phyloP scores from a whole-genome alignment of 495 filamentous ascomycete species.

The Xylona heveae region DNA sequence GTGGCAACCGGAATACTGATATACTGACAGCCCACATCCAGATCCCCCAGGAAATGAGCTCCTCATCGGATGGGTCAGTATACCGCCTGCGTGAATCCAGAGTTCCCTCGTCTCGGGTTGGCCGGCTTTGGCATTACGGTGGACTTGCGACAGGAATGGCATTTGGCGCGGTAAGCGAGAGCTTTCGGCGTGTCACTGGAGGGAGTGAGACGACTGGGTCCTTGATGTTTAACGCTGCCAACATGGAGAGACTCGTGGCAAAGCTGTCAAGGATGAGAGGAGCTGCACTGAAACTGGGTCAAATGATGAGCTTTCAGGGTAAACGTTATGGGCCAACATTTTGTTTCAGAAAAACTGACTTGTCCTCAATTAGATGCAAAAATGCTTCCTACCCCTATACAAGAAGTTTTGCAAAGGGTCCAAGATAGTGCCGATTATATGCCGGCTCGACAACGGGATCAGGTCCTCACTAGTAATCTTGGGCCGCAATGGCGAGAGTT shows the following conservation, averaged over 20 bases:
- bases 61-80: conserved; percentile 1
- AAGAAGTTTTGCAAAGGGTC: conserved; percentile 75
- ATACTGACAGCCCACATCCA: conserved; percentile 18
- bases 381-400: conserved; percentile 70
- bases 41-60: conserved; percentile 6
- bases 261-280: conserved; percentile 92
- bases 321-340: conserved; percentile 4
- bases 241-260: conserved; percentile 79
- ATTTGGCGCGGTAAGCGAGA: conserved; percentile 75
- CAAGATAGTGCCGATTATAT: conserved; percentile 98
- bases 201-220: conserved; percentile 39
- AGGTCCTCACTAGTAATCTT: conserved; percentile 56
- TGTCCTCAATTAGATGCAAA: conserved; percentile 46
- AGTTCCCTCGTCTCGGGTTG: conserved; percentile 72
- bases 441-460: conserved; percentile 77
- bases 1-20: no score
- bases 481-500: conserved; percentile 71
- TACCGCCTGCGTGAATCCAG: conserved; percentile 76
- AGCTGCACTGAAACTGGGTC: conserved; percentile 91
- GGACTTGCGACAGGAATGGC: conserved; percentile 89
- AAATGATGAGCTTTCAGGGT: conserved; percentile 94
- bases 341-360: not conserved
- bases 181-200: conserved; percentile 47
- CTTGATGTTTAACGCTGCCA: conserved; percentile 67
- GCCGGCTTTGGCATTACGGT: conserved; percentile 83